These are phyloP conservation scores for Yamadazyma ubonensis DNA, from an alignment of 805 yeast genomes.

Conservation along the genomic window DNA sequence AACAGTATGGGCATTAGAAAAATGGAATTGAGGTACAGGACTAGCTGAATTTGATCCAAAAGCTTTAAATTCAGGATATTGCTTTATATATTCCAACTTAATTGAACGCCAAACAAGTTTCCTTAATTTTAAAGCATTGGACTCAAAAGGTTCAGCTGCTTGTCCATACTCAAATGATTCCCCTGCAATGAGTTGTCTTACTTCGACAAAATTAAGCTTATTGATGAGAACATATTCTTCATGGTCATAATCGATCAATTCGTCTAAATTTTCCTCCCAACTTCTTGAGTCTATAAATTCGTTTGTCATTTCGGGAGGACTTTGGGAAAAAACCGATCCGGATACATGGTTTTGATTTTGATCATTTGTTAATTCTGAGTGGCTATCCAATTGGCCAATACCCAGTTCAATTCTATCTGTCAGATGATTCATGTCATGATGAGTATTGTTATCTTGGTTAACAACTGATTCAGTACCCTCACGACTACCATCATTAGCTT, in stretches of 20 bases:
- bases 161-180: slow-evolving; percentile 25
- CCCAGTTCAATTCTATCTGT: too few species aligned
- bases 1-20: slow-evolving; percentile 2
- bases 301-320: neutral
- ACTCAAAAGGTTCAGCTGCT: slow-evolving; percentile 1
- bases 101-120: slow-evolving; percentile 31
- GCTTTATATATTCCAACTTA: slow-evolving; percentile 20
- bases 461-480: too few species aligned
- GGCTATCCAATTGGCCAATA: too few species aligned
- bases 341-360: neutral
- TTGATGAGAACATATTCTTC: slow-evolving; percentile 7
- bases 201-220: slow-evolving; percentile 25
- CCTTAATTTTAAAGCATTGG: slow-evolving; percentile 30
- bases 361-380: neutral
- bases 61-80: slow-evolving; percentile 9
- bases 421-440: neutral
- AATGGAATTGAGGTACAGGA: slow-evolving; percentile 4
- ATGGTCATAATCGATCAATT: slow-evolving; percentile 14
- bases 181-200: slow-evolving; percentile 18
- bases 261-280: slow-evolving; percentile 16
- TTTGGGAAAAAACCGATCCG: neutral
- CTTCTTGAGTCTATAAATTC: neutral
- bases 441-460: too few species aligned
- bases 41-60: slow-evolving; percentile 1
- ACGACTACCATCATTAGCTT: neutral